These are phyloP conservation scores for Catharanthus roseus DNA, from an alignment of 257 asterid species.

Conservation along the genomic window DNA sequence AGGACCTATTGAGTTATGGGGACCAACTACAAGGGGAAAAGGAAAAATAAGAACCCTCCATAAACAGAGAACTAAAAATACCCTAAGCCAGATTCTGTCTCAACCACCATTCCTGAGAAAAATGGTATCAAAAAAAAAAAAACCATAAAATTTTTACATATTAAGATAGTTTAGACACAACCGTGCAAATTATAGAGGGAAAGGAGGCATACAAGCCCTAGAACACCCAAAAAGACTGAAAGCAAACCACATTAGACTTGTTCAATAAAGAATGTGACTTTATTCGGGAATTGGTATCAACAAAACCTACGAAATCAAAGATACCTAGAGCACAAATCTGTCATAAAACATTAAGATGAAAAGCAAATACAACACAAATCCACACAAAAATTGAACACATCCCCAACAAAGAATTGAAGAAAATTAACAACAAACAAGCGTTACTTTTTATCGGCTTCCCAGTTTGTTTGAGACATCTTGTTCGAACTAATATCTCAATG, in stretches of 20 bases:
- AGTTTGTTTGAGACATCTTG: slow-evolving; percentile 91
- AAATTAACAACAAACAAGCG: slow-evolving; percentile 13
- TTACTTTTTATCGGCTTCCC: slow-evolving; percentile 99
- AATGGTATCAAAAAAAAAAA: neutral
- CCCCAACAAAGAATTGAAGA: neutral
- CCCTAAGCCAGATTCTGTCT: slow-evolving; percentile 2
- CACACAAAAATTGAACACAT: slow-evolving; percentile 6
- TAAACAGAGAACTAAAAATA: neutral
- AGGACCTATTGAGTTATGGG: neutral
- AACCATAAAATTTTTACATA: neutral
- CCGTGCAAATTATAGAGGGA: neutral
- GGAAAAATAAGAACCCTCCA: neutral
- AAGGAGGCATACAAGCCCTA: slow-evolving; percentile 1
- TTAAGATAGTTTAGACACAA: neutral
- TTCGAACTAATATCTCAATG: slow-evolving; percentile 23
- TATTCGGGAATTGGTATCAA: neutral
- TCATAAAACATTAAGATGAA: slow-evolving; percentile 16
- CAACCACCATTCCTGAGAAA: neutral
- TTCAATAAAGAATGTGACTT: slow-evolving; percentile 13
- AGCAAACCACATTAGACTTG: neutral
- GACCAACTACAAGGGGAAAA: neutral
- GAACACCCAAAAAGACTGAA: neutral
- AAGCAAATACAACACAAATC: too few relatives aligned
- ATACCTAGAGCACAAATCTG: slow-evolving; percentile 27
- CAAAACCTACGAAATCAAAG: slow-evolving; percentile 19